Base-by-base conservation (phyloP, 352 stramenopile species). In the Globisporangium emineosum region DNA sequence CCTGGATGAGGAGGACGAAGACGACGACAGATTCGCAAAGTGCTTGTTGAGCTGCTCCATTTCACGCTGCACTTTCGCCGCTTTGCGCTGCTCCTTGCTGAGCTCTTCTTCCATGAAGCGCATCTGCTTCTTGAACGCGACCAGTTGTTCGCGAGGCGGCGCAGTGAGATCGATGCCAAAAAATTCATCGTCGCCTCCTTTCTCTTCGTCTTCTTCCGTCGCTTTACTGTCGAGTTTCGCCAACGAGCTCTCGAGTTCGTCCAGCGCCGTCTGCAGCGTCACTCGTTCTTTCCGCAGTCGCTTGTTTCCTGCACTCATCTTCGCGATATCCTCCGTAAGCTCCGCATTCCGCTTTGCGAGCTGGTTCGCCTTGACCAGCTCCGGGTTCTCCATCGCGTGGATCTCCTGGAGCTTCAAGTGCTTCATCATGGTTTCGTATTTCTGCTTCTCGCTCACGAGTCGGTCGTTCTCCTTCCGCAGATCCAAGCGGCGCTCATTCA, bases 1-100 rank as follows among this genome's bases (percentile, higher is more conserved):
- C 9, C 60, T 64, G 19, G 52, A 71, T 17, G 58, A 43, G 9
- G 64, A 45, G 0, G 45, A 60, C 21, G 78, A 77, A 21, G 62
- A 67, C 27, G 58, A 61, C 37, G 71, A 77, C 4, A 92, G 55
- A 12, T 74, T 83, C 17, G 75, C 67, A 33, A 91, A 76, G 50
- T 93, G 85, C 57, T 88, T 85, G 54, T 83, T 91, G 47, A 93
- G 79, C 68, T 93, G 86, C 47, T 91, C 82, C 82, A 93, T 92
- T 59, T 96, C 87, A 47, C 89, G 87, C 60, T 91, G 76, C 23
- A 96, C 81, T 51, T 83, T 81, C 19, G 71, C 67, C 30, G 84
- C 75, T 58, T 92, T 93, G 52, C 80, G 79, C 65, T 92, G 83
- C 65, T 94, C 83, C 64, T 94, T 94, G 43, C 73, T 69, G 21